Evolutionary conservation across 495 filamentous ascomycete species (phyloP).

Genomic region (Neurospora sp.): DNA sequence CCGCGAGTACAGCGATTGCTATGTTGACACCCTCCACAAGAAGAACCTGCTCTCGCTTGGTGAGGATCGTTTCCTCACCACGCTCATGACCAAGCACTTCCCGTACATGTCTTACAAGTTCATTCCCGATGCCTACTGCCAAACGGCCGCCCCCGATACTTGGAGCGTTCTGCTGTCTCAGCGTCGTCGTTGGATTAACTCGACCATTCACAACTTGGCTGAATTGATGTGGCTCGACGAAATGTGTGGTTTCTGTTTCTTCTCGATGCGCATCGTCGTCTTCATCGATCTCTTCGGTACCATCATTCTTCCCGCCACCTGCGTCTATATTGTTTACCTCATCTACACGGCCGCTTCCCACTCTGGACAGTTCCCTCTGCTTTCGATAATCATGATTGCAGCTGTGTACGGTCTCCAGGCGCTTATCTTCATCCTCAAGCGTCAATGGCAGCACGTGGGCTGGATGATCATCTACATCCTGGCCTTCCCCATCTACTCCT

Average conservation of each 20-base stretch:
- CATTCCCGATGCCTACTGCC: slow-evolving; percentile 81
- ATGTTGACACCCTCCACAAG: slow-evolving; percentile 94
- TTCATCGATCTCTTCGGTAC: slow-evolving; percentile 92
- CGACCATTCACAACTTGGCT: slow-evolving; percentile 88
- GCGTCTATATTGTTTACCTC: slow-evolving; percentile 80
- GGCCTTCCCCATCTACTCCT: slow-evolving; percentile 88
- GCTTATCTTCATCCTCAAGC: slow-evolving; percentile 87
- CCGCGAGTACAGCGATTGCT: slow-evolving; percentile 73
- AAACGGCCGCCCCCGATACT: slow-evolving; percentile 84
- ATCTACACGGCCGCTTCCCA: slow-evolving; percentile 67
- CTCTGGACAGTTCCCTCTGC: slow-evolving; percentile 68
- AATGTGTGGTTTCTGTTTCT: slow-evolving; percentile 97
- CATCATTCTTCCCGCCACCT: slow-evolving; percentile 84
- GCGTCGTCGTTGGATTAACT: slow-evolving; percentile 97
- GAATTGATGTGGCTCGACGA: slow-evolving; percentile 82
- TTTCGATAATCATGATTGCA: slow-evolving; percentile 81
- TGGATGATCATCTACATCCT: slow-evolving; percentile 99
- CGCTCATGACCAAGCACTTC: slow-evolving; percentile 96
- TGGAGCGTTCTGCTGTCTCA: slow-evolving; percentile 92
- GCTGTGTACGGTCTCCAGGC: slow-evolving; percentile 93
- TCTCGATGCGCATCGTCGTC: slow-evolving; percentile 97
- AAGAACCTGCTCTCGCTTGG: slow-evolving; percentile 93
- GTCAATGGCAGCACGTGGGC: slow-evolving; percentile 94
- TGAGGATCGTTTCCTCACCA: slow-evolving; percentile 96
- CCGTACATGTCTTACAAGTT: slow-evolving; percentile 95